Evolutionary conservation across 2,329 filamentous ascomycete genomes (phyloP).

Genomic region (Plectosphaerella plurivora): DNA sequence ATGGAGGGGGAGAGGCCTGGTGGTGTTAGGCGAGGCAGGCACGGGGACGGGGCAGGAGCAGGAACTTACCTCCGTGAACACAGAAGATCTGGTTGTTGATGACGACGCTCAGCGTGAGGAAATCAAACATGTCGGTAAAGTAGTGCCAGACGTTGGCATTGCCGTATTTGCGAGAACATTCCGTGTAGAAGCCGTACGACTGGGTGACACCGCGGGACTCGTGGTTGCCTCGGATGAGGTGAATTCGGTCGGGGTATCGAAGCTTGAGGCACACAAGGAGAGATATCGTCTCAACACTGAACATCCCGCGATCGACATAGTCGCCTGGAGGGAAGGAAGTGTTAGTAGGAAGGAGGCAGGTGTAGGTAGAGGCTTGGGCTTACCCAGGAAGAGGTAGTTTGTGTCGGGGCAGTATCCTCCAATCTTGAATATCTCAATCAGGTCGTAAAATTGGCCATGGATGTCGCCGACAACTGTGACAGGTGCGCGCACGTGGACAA

Average conservation of each 20-base stretch:
- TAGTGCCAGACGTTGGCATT: slow-evolving; percentile 99
- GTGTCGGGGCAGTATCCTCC: slow-evolving; percentile 96
- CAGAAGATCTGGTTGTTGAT: slow-evolving; percentile 99
- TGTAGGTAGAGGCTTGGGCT: slow-evolving; percentile 8
- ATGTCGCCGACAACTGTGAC: slow-evolving; percentile 98
- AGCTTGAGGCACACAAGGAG: slow-evolving; percentile 95
- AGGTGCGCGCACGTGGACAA: slow-evolving; percentile 91
- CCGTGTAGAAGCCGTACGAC: slow-evolving; percentile 98
- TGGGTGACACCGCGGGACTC: slow-evolving; percentile 97
- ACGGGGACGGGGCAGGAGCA: neutral
- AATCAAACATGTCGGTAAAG: slow-evolving; percentile 99
- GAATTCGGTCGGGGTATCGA: slow-evolving; percentile 91
- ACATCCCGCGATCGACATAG: slow-evolving; percentile 97
- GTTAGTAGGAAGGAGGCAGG: neutral
- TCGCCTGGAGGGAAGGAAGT: slow-evolving; percentile 60
- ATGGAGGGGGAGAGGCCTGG: slow-evolving; percentile 80
- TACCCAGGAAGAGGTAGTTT: slow-evolving; percentile 95
- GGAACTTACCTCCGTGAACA: slow-evolving; percentile 73
- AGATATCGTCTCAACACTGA: slow-evolving; percentile 98
- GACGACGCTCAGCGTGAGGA: slow-evolving; percentile 90
- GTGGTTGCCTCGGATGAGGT: slow-evolving; percentile 96
- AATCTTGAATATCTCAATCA: slow-evolving; percentile 99
- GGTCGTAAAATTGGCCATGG: slow-evolving; percentile 97
- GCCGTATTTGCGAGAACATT: slow-evolving; percentile 96
- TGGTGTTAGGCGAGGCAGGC: no score